phyloP scores from a whole-genome alignment of 2,329 filamentous ascomycete species.

The Phyllosticta citribraziliensis region DNA sequence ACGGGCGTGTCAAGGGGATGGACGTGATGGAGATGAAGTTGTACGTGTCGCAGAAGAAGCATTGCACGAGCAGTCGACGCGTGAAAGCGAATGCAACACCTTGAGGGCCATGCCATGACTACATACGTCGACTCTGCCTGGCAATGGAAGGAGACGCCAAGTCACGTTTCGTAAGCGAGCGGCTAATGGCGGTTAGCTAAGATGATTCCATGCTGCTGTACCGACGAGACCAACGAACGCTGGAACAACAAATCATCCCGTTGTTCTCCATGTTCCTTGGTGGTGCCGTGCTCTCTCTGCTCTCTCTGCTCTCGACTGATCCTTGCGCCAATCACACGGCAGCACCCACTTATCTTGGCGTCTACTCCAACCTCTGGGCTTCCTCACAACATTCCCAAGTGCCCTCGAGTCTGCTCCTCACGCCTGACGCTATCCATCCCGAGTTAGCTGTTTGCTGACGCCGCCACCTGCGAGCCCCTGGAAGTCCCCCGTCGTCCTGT shows the following conservation, averaged over 20 bases:
- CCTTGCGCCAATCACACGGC: no score
- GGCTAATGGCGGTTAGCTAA: neutral
- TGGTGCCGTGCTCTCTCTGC: neutral
- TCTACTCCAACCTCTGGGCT: no score
- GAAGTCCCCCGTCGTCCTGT: neutral
- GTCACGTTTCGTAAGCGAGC: neutral
- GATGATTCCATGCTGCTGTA: neutral
- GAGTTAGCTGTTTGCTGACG: neutral
- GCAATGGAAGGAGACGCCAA: neutral
- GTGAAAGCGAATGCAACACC: neutral
- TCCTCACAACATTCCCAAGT: no score
- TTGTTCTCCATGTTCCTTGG: no score
- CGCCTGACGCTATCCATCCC: no score
- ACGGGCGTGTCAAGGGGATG: neutral
- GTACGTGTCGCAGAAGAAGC: neutral
- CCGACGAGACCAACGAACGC: no score
- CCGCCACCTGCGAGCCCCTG: neutral
- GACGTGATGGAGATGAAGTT: neutral
- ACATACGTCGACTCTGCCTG: no score
- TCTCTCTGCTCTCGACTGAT: neutral
- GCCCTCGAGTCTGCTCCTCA: no score
- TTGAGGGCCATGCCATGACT: no score
- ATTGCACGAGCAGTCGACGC: neutral
- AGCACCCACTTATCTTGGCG: no score
- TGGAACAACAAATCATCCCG: no score